phyloP scores from a whole-genome alignment of 2,329 filamentous ascomycete species.

The Xylariaceae sp. region DNA sequence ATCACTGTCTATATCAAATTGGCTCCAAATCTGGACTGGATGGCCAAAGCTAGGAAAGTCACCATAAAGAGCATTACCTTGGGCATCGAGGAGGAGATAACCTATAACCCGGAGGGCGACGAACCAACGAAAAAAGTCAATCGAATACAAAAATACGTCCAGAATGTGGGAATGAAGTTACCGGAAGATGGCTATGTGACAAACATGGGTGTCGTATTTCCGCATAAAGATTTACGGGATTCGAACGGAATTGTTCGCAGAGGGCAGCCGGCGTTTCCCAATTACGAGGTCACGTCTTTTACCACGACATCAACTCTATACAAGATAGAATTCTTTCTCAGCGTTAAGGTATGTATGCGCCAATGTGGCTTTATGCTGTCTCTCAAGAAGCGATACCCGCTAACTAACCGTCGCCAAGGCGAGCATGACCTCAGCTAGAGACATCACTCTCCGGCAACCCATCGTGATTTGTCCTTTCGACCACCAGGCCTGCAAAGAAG shows the following conservation, averaged over 20 bases:
- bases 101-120: conserved; percentile 97
- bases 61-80: conserved; percentile 93
- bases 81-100: conserved; percentile 93
- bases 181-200: conserved; percentile 90
- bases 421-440: conserved; percentile 78
- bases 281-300: conserved; percentile 84
- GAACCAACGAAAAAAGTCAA: conserved; percentile 89
- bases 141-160: conserved; percentile 76
- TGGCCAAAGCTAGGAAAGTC: conserved; percentile 83
- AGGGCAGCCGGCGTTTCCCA: conserved; percentile 81
- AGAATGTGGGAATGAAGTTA: conserved; percentile 76
- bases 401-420: conserved; percentile 53
- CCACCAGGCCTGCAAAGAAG: conserved; percentile 92
- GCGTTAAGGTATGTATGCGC: conserved; percentile 69
- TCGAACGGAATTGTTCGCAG: conserved; percentile 81
- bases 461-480: conserved; percentile 96
- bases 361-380: not conserved
- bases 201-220: conserved; percentile 86
- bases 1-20: conserved; percentile 95
- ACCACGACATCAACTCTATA: conserved; percentile 92
- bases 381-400: not conserved
- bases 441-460: conserved; percentile 83
- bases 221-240: conserved; percentile 82
- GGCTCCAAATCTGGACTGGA: conserved; percentile 86
- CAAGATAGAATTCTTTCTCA: conserved; percentile 96